These are phyloP conservation scores for Leccinum boreale DNA, from an alignment of 768 basidiomycete genomes.

Conservation along the genomic window DNA sequence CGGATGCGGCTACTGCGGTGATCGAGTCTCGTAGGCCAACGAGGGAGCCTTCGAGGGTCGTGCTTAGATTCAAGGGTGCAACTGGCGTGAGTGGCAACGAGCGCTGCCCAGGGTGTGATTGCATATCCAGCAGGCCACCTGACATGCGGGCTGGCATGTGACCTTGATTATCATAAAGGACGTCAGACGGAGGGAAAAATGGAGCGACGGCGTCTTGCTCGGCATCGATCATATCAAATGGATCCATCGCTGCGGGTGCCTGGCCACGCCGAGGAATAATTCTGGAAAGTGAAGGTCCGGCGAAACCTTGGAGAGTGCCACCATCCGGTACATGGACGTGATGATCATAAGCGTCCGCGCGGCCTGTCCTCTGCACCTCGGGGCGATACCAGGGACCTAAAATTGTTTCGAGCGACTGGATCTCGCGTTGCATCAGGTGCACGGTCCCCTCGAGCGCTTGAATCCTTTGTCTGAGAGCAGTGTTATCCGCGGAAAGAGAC, in stretches of 20 bases:
- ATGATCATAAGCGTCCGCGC: constrained; percentile 6
- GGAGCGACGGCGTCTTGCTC: constrained; percentile 26
- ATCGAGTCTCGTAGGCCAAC: constrained; percentile 57
- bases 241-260: constrained; percentile 11
- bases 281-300: constrained; percentile 21
- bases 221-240: constrained; percentile 16
- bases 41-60: constrained; percentile 63
- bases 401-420: constrained; percentile 50
- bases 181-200: constrained; percentile 27
- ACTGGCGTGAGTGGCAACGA: constrained; percentile 37
- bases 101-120: constrained; percentile 20
- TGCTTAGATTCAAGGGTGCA: constrained; percentile 60
- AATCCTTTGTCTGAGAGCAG: constrained; percentile 54
- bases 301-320: constrained; percentile 3
- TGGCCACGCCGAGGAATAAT: constrained; percentile 11
- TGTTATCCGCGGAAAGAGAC: constrained; percentile 60
- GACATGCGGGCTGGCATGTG: constrained; percentile 15
- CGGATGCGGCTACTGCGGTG: constrained; percentile 52
- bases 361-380: constrained; percentile 27
- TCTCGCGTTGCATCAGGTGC: constrained; percentile 51
- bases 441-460: constrained; percentile 56
- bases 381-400: constrained; percentile 64
- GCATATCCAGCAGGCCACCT: constrained; percentile 20
- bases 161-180: constrained; percentile 20
- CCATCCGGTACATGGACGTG: constrained; percentile 11